phyloP scores from a whole-genome alignment of 176 grass and related monocot species.

The Phyllostachys edulis region DNA sequence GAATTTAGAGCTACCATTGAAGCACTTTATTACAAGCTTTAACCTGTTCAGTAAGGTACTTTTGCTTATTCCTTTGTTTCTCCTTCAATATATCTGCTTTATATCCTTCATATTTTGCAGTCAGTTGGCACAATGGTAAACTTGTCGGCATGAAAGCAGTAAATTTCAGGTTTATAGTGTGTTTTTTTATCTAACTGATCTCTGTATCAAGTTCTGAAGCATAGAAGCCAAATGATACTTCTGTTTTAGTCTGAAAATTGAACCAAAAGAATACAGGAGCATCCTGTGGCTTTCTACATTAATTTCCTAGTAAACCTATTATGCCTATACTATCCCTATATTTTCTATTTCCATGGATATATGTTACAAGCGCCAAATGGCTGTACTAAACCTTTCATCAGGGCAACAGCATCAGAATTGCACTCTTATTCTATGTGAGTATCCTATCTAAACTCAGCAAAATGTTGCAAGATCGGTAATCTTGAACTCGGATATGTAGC shows the following conservation, averaged over 20 bases:
- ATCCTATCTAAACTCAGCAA: slow-evolving; percentile 47
- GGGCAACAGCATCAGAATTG: slow-evolving; percentile 25
- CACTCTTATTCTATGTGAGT: slow-evolving; percentile 27
- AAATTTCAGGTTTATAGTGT: neutral
- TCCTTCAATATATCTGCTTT: neutral
- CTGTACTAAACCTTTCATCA: slow-evolving; percentile 26
- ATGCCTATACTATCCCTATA: slow-evolving; percentile 37
- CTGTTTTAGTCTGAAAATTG: slow-evolving; percentile 22
- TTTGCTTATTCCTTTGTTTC: neutral
- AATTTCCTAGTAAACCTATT: slow-evolving; percentile 37
- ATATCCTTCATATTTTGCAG: neutral
- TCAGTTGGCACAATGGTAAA: neutral
- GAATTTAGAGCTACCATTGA: neutral
- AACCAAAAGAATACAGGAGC: slow-evolving; percentile 41
- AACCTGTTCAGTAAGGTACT: neutral
- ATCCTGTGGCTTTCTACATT: slow-evolving; percentile 30
- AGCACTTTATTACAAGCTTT: neutral
- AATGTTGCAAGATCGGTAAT: slow-evolving; percentile 49
- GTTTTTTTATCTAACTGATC: neutral
- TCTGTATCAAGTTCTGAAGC: slow-evolving; percentile 15
- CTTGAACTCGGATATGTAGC: slow-evolving; percentile 68
- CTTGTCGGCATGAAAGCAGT: neutral
- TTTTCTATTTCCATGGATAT: slow-evolving; percentile 32
- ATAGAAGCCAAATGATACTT: slow-evolving; percentile 31
- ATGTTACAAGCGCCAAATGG: slow-evolving; percentile 43